Evolutionary conservation across 495 filamentous ascomycete species (phyloP).

Genomic region (Neurospora sublineolata): DNA sequence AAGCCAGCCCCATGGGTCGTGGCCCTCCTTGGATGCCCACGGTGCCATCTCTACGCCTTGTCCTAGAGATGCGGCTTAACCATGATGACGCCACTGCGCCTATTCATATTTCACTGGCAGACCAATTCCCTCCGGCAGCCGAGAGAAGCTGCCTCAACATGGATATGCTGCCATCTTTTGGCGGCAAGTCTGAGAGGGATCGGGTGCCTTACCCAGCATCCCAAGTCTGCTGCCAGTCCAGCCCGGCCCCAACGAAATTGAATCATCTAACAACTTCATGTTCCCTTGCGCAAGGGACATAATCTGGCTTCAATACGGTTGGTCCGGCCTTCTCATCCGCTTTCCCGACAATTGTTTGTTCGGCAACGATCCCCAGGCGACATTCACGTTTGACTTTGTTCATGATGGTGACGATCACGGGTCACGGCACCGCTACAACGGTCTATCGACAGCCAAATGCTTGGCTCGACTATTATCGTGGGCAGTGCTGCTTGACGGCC

Average conservation of each 20-base stretch:
- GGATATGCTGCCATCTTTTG: not conserved
- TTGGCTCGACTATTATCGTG: not conserved
- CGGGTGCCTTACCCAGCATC: not conserved
- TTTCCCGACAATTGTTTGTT: not conserved
- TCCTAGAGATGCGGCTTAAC: not conserved
- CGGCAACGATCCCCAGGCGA: not conserved
- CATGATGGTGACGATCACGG: not conserved
- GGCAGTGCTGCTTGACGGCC: not conserved
- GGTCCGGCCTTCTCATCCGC: not conserved
- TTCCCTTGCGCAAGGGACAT: not conserved
- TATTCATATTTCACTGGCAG: not conserved
- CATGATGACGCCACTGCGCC: not conserved
- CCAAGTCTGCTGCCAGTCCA: not conserved
- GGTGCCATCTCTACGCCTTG: not conserved
- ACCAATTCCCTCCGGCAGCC: not conserved
- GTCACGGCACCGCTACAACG: not conserved
- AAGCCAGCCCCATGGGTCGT: not conserved
- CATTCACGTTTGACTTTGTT: not conserved
- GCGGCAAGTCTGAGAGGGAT: not conserved
- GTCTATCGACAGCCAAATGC: not conserved
- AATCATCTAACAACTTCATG: not conserved
- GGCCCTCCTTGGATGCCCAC: not conserved
- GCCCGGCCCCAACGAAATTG: not conserved
- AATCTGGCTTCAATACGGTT: not conserved
- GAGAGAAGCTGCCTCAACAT: not conserved